These are phyloP conservation scores for Tricholoma bakamatsutake DNA, from an alignment of 768 basidiomycete genomes.

Conservation along the genomic window DNA sequence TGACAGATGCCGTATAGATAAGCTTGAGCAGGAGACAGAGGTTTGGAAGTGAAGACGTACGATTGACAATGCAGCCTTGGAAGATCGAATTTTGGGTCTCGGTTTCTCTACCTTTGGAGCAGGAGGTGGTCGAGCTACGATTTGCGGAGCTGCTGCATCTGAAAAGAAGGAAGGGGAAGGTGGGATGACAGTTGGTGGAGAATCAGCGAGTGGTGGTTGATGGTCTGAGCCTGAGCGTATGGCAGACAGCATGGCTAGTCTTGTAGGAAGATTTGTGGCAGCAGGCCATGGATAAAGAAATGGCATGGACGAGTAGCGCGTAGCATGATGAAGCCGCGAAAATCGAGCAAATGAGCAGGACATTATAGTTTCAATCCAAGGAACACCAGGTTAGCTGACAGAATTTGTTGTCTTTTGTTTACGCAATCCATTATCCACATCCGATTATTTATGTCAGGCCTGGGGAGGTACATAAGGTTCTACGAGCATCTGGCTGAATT, in stretches of 20 bases:
- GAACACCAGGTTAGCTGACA: neutral
- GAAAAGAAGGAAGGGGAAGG: constrained; percentile 39
- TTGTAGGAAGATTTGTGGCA: constrained; percentile 29
- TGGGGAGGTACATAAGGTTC: constrained; percentile 66
- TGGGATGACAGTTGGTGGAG: constrained; percentile 50
- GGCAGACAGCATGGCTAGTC: constrained; percentile 67
- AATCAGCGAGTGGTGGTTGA: constrained; percentile 29
- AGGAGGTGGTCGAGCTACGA: constrained; percentile 66
- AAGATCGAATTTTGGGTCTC: constrained; percentile 59
- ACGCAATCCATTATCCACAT: neutral
- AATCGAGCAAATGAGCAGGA: constrained; percentile 24
- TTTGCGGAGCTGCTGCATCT: constrained; percentile 65
- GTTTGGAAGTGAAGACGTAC: constrained; percentile 34
- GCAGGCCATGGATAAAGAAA: constrained; percentile 28
- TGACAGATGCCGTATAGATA: constrained; percentile 24
- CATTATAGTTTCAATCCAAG: constrained; percentile 8
- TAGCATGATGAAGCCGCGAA: constrained; percentile 25
- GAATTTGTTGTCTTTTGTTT: neutral
- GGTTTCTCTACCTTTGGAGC: constrained; percentile 58
- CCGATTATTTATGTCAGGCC: constrained; percentile 20
- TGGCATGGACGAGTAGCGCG: constrained; percentile 25
- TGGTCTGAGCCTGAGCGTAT: constrained; percentile 34
- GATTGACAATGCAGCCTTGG: constrained; percentile 73
- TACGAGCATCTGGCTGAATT: constrained; percentile 90
- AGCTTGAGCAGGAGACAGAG: neutral